These are phyloP conservation scores for Diaporthe longicolla DNA, from an alignment of 2,329 filamentous ascomycete species.

Conservation along the genomic window DNA sequence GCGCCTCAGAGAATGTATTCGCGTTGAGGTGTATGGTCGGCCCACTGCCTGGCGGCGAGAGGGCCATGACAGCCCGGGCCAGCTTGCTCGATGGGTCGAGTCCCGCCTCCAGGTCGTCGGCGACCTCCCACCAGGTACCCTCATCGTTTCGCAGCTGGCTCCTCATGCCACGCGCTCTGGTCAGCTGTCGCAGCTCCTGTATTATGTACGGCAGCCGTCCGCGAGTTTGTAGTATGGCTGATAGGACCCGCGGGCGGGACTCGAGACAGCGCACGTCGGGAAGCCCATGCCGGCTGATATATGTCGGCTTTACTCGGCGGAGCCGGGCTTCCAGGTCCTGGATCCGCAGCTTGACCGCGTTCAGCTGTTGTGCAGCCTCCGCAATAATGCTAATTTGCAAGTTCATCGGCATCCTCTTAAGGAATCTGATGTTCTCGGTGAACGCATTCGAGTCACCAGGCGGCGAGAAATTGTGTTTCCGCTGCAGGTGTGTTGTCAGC, in stretches of 20 bases:
- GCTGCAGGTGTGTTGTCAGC: conserved; percentile 27
- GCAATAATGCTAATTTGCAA: conserved; percentile 10
- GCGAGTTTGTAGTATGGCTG: neutral
- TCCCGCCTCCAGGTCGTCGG: conserved; percentile 34
- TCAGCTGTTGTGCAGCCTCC: conserved; percentile 25
- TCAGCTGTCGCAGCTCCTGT: conserved; percentile 32
- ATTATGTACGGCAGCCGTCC: neutral
- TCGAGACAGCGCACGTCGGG: conserved; percentile 2
- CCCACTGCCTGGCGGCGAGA: conserved; percentile 4
- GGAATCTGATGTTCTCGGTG: conserved; percentile 28
- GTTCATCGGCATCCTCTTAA: conserved; percentile 4
- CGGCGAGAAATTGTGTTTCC: conserved; percentile 21
- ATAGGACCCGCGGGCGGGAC: conserved; percentile 1
- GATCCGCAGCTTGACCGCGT: conserved; percentile 27
- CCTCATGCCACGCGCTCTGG: conserved; percentile 14
- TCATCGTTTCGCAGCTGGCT: conserved; percentile 26
- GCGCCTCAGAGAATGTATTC: neutral
- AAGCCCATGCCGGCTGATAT: conserved; percentile 17
- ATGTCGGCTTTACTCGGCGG: neutral
- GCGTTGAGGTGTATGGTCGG: neutral
- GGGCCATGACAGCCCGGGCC: conserved; percentile 11
- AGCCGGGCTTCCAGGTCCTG: conserved; percentile 18
- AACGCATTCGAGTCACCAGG: conserved; percentile 20
- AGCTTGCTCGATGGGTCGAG: conserved; percentile 18
- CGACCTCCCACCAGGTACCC: conserved; percentile 34